phyloP scores from a whole-genome alignment of 2,329 filamentous ascomycete genomes.

The Aspergillus pseudoterreus region DNA sequence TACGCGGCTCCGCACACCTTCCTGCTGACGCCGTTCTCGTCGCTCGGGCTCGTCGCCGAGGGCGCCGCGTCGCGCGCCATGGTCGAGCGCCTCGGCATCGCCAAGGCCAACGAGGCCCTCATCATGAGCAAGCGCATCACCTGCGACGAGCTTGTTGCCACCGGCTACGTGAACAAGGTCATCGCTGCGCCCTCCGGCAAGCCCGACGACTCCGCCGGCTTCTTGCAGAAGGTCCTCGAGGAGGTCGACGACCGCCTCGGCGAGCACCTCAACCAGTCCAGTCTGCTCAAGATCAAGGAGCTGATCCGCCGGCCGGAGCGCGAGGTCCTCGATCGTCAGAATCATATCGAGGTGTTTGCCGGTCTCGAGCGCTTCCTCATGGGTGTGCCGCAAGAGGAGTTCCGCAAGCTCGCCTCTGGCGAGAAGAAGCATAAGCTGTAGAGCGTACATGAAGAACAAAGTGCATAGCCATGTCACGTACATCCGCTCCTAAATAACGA shows the following conservation, averaged over 20 bases:
- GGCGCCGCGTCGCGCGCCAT: constrained; percentile 77
- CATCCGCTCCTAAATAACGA: not conserved
- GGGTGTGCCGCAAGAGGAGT: constrained; percentile 84
- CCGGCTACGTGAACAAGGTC: constrained; percentile 83
- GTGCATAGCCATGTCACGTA: not conserved
- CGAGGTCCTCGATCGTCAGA: constrained; percentile 71
- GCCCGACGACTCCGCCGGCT: constrained; percentile 63
- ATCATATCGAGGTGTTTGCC: constrained; percentile 78
- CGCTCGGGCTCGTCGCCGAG: constrained; percentile 84
- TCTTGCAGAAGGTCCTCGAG: constrained; percentile 65
- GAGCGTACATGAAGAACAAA: not conserved
- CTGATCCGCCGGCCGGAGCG: constrained; percentile 71
- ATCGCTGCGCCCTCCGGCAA: constrained; percentile 56
- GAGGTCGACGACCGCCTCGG: constrained; percentile 82
- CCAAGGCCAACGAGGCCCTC: constrained; percentile 85
- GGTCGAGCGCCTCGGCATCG: constrained; percentile 72
- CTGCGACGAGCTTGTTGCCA: constrained; percentile 67
- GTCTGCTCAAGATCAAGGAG: constrained; percentile 78
- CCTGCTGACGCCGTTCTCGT: constrained; percentile 86
- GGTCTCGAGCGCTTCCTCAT: constrained; percentile 76
- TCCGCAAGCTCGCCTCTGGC: constrained; percentile 75
- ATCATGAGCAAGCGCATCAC: constrained; percentile 81
- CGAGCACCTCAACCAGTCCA: constrained; percentile 72
- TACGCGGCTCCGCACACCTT: constrained; percentile 80
- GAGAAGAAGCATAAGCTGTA: constrained; percentile 94